These are phyloP conservation scores for Sporormia fimetaria DNA, from an alignment of 495 filamentous ascomycete genomes.

Conservation along the genomic window DNA sequence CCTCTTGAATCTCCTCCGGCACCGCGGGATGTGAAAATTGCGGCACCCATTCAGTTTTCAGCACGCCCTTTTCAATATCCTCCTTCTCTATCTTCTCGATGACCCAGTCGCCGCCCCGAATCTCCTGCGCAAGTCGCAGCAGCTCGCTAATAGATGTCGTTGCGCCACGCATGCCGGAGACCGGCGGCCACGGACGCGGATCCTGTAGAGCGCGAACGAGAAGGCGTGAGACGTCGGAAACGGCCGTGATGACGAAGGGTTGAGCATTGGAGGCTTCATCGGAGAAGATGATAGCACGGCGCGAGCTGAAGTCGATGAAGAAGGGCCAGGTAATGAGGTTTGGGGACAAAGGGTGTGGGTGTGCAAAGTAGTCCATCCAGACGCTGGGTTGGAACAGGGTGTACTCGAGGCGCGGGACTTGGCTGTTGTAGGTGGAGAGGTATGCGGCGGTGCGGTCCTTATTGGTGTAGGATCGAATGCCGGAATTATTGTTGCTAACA, in stretches of 20 bases:
- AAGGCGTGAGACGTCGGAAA: conserved; percentile 9
- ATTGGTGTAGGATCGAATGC: conserved; percentile 6
- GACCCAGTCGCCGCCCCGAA: conserved; percentile 10
- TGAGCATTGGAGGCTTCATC: conserved; percentile 12
- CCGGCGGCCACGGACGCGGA: conserved; percentile 5
- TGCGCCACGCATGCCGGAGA: conserved; percentile 15
- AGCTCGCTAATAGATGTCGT: conserved; percentile 8
- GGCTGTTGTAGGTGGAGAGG: conserved; percentile 10
- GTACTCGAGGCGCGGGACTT: conserved; percentile 14
- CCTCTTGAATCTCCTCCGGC: conserved; percentile 5
- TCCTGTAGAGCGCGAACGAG: conserved; percentile 12
- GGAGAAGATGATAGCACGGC: conserved; percentile 15
- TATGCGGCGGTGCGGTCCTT: conserved; percentile 16
- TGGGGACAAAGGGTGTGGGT: conserved; percentile 9
- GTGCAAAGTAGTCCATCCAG: conserved; percentile 24
- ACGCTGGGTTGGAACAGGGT: conserved; percentile 19
- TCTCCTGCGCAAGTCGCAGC: conserved; percentile 7
- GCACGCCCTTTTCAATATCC: conserved; percentile 7
- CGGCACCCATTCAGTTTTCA: conserved; percentile 17
- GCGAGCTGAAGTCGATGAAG: conserved; percentile 12
- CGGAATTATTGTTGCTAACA: conserved; percentile 7
- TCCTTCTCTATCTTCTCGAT: conserved; percentile 7
- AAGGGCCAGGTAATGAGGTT: conserved; percentile 15
- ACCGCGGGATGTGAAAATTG: conserved; percentile 15
- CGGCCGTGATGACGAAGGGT: conserved; percentile 15